Evolutionary conservation across 306 rosid genomes (phyloP), one percentile per base, ranked within the genome.

Genomic region (Ormosia emarginata): DNA sequence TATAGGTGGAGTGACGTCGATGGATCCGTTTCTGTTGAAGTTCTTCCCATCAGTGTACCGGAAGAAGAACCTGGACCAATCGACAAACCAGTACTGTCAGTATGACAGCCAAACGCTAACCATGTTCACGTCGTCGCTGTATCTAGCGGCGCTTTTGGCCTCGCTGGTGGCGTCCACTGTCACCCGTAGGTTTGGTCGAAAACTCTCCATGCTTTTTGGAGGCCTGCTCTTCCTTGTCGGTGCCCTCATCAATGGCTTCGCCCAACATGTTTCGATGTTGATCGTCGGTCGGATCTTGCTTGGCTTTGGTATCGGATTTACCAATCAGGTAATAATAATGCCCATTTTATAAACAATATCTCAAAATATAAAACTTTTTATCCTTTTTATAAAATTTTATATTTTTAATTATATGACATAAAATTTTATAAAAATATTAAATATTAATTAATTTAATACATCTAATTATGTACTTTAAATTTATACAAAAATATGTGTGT

Each of bases 1-100:
- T 40, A 95, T 40, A 95, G 99, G 99, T 82, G 98, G 98, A 0
- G 99, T 95, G 47, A 95, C 99, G 71, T 90, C 98, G 1, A 95
- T 93, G 97, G 88, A 95, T 73, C 84, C 99, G 4, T 95, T 95
- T 78, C 41, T 95, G 86, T 0, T 2, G 52, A 88, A 93, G 85
- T 95, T 93, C 29, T 95, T 95, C 41, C 96, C 93, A 80, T 37
- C 89, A 52, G 97, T 92, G 69, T 86, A 15, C 80, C 70, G 90
- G 43, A 90, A 90, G 77, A 95, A 93, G 69, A 12, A 81, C 49
- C 4, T 2, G 1, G 81, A 66, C 24, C 7, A 67, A 40, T 4
- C 87, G 7, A 41, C 59, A 0, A 90, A 95, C 82, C 64, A 95
- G 90, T 95, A 95, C 81, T 95, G 99, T 34, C 93, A 90, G 67